Percentiles rank a stretch among this genome's conserved stretches.
Evolutionary conservation across 495 filamentous ascomycete genomes (phyloP).

Genomic region (Daldinia bambusicola): DNA sequence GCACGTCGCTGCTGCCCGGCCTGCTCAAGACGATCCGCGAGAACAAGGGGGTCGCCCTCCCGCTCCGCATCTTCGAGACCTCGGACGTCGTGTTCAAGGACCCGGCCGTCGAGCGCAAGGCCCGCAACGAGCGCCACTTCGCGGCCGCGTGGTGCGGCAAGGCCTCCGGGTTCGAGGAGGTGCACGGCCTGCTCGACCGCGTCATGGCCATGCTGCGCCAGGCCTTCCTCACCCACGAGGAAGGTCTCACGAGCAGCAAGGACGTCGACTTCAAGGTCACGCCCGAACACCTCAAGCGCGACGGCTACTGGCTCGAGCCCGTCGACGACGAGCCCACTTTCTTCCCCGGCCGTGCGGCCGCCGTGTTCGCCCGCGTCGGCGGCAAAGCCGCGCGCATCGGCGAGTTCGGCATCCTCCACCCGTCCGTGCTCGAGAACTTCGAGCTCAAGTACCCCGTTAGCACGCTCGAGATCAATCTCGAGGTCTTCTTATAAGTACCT

Average conservation of each 20-base stretch:
- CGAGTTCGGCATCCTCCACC: constrained; percentile 92
- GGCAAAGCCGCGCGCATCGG: constrained; percentile 80
- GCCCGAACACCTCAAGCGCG: constrained; percentile 58
- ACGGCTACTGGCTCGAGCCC: constrained; percentile 93
- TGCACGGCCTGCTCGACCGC: constrained; percentile 93
- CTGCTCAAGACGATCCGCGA: constrained; percentile 94
- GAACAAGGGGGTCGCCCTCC: constrained; percentile 89
- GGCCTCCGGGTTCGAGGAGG: constrained; percentile 93
- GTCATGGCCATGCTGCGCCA: constrained; percentile 91
- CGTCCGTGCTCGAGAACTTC: constrained; percentile 90
- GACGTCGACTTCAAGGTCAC: constrained; percentile 59
- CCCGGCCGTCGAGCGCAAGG: constrained; percentile 76
- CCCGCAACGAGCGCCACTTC: constrained; percentile 91
- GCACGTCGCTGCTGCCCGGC: constrained; percentile 88
- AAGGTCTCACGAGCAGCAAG: constrained; percentile 72
- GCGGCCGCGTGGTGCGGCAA: constrained; percentile 96
- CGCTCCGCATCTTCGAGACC: constrained; percentile 93
- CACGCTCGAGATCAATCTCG: constrained; percentile 94
- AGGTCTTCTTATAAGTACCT: constrained; percentile 92
- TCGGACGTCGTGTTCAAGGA: constrained; percentile 94
- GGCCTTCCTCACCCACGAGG: constrained; percentile 79
- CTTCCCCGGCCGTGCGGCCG: constrained; percentile 88
- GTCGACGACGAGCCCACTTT: constrained; percentile 85
- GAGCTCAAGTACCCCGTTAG: constrained; percentile 93
- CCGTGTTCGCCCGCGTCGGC: constrained; percentile 75